Percentiles rank a stretch among this genome's conserved stretches.
These are phyloP conservation scores for Monosporascus ibericus DNA, from an alignment of 2,329 filamentous ascomycete species.

Conservation along the genomic window DNA sequence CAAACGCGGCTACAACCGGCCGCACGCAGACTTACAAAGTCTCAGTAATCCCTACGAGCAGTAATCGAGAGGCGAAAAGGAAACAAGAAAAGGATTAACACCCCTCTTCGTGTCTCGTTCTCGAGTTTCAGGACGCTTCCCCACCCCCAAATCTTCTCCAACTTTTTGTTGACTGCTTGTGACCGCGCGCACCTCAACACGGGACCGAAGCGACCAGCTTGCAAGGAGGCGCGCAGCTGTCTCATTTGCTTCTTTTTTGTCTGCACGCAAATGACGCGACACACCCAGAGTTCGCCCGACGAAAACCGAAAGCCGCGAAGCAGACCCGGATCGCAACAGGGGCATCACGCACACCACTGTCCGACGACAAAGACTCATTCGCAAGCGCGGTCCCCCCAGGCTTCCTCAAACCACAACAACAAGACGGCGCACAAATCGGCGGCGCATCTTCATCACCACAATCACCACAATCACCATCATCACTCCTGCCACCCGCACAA, in stretches of 20 bases:
- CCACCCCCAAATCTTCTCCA: neutral
- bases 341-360: constrained; percentile 8
- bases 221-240: neutral
- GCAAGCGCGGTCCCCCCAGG: constrained; percentile 16
- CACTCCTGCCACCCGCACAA: constrained; percentile 17
- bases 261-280: constrained; percentile 22
- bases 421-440: constrained; percentile 6
- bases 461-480: neutral
- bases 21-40: neutral
- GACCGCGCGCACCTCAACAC: neutral
- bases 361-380: constrained; percentile 6
- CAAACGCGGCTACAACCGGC: neutral
- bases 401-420: constrained; percentile 7
- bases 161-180: neutral
- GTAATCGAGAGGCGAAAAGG: neutral
- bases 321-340: constrained; percentile 19
- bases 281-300: constrained; percentile 21
- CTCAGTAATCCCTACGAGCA: neutral
- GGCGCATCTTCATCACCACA: neutral
- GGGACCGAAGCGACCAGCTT: neutral
- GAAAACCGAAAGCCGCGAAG: constrained; percentile 19
- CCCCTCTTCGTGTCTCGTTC: neutral
- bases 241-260: neutral
- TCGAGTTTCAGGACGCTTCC: neutral
- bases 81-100: neutral